phyloP scores from a whole-genome alignment of 768 basidiomycete species.

The Neoboletus subvelutipes region DNA sequence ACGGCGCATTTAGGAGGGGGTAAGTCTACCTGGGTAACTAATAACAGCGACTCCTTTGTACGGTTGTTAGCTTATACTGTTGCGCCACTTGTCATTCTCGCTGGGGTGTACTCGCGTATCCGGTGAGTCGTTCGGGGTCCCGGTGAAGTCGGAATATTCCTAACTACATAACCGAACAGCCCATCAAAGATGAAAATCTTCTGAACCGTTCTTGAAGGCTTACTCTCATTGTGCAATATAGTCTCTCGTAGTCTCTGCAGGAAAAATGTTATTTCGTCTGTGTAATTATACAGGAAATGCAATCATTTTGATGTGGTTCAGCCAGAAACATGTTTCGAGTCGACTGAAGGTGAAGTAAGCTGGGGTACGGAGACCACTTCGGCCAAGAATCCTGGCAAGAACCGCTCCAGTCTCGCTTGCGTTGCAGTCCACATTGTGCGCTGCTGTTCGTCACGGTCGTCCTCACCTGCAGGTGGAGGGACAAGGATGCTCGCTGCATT shows the following conservation, averaged over 20 bases:
- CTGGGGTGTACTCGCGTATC: slow-evolving; percentile 45
- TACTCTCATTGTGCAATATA: not conserved
- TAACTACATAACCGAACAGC: slow-evolving; percentile 33
- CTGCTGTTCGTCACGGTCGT: slow-evolving; percentile 57
- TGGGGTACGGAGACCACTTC: slow-evolving; percentile 57
- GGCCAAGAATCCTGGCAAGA: slow-evolving; percentile 86
- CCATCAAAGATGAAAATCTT: slow-evolving; percentile 66
- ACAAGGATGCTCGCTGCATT: slow-evolving; percentile 83
- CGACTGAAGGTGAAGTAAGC: slow-evolving; percentile 1
- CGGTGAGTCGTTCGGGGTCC: slow-evolving; percentile 42
- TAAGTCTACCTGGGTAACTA: slow-evolving; percentile 60
- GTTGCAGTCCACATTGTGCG: slow-evolving; percentile 82
- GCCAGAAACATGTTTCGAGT: slow-evolving; percentile 13
- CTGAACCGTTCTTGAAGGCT: slow-evolving; percentile 15
- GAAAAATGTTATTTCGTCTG: not conserved
- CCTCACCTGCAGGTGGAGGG: slow-evolving; percentile 45
- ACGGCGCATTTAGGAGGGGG: slow-evolving; percentile 71
- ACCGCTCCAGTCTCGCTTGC: slow-evolving; percentile 82
- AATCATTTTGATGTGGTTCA: slow-evolving; percentile 11
- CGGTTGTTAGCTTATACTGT: slow-evolving; percentile 53
- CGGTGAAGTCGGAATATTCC: not conserved
- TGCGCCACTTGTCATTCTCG: slow-evolving; percentile 50
- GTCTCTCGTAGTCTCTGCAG: too few relatives aligned
- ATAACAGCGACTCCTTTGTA: slow-evolving; percentile 37
- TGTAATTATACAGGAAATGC: slow-evolving; percentile 4